A percentile compares a stretch with the other conserved stretches of the same genome.
These are phyloP conservation scores for Micromonas commoda DNA, from an alignment of 139 green algal genomes.

Conservation along the genomic window DNA sequence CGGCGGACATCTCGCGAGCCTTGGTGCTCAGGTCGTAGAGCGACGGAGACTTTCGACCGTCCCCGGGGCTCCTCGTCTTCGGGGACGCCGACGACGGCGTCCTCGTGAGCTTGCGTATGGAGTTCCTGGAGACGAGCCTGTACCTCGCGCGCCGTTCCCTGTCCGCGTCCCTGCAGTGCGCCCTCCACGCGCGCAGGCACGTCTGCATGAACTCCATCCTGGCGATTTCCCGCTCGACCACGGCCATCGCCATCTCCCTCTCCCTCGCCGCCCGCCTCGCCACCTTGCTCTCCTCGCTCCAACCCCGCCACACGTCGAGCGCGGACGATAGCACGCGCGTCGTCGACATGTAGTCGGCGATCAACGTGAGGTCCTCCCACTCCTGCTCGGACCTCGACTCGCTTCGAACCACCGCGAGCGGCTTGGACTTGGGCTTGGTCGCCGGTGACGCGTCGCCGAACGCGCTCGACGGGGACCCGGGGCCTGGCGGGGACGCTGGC, in stretches of 20 bases:
- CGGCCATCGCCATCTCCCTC: not conserved
- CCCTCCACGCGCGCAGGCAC: not conserved
- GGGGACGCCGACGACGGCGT: not conserved
- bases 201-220: not conserved
- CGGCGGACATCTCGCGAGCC: too few species aligned
- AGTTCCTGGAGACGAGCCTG: not conserved
- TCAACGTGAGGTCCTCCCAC: not conserved
- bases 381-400: not conserved
- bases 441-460: too few species aligned
- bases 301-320: not conserved
- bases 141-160: not conserved
- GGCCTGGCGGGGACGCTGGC: too few species aligned
- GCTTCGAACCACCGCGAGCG: not conserved
- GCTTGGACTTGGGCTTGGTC: too few species aligned
- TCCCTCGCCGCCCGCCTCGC: not conserved
- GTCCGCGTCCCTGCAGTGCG: not conserved
- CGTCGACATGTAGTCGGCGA: not conserved
- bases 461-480: too few species aligned
- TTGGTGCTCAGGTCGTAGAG: not conserved
- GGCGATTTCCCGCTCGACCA: not conserved
- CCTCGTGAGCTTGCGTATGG: not conserved
- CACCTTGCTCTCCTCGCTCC: not conserved
- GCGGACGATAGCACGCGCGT: not conserved
- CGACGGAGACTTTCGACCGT: not conserved
- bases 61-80: too few species aligned